Evolutionary conservation across 2,329 filamentous ascomycete genomes (phyloP).

Genomic region (Balansia obtecta): DNA sequence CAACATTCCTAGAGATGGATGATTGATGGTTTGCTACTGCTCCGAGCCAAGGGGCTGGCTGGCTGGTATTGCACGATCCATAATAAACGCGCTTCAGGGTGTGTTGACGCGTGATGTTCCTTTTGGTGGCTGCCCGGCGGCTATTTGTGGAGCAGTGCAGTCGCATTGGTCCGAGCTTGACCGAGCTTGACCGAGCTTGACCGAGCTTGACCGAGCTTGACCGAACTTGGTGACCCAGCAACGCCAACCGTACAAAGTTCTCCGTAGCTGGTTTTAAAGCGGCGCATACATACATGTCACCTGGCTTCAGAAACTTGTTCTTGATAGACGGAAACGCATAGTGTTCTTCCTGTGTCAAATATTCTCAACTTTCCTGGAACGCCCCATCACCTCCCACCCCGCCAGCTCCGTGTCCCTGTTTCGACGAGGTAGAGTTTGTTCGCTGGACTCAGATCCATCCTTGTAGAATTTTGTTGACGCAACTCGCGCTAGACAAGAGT

Average conservation of each 20-base stretch:
- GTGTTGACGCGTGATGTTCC: background rate
- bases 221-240: too few species aligned
- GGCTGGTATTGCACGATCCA: background rate
- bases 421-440: background rate
- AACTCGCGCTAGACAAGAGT: background rate
- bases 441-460: background rate
- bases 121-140: background rate
- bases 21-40: background rate
- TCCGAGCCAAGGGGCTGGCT: too few species aligned
- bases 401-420: background rate
- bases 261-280: too few species aligned
- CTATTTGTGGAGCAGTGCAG: background rate
- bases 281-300: too few species aligned
- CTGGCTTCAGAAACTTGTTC: too few species aligned
- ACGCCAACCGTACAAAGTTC: too few species aligned
- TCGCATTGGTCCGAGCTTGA: background rate
- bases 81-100: background rate
- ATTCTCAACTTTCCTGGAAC: background rate
- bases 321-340: background rate
- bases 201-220: too few species aligned
- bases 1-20: background rate
- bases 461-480: background rate
- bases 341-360: background rate
- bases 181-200: too few species aligned
- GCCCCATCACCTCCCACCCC: background rate